Base-by-base conservation (phyloP, 73 alveolate genomes). In the Paramecium sonneborni region DNA sequence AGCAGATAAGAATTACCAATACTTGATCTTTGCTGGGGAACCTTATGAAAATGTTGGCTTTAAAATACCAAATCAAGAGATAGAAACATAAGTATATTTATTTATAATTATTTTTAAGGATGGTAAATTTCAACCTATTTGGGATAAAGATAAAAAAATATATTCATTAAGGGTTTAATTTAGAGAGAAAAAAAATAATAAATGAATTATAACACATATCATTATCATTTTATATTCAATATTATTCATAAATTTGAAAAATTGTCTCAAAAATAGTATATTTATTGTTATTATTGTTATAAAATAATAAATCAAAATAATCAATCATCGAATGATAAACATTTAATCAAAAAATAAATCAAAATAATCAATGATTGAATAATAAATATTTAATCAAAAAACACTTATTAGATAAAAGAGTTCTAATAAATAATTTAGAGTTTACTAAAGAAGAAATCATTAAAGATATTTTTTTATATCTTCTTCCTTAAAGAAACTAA, bases 1-100 rank as follows among this genome's bases (percentile, higher is more conserved):
- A 35, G 95, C 95, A 23, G 98, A 95, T 85, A 97, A 93, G 52
- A 97, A 96, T 62, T 99, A 97, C 93, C 98, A 99, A 92, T 99
- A 99, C 93, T 91, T 99, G 76, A 96, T 99, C n/a, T 97, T 98
- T 76, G 99, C 99, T 18, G 99, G 99, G 30, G 99, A 98, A 92
- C 99, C 99, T 6, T 99, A 98, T 92, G 99, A 99, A 90, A 99
- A 98, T 85, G 94, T 99, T 44, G 90, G 85, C 2, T 88, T 88
- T 48, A 88, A 88, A 44, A 88, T 88, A 14, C 94, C 94, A 6
- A 88, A 88, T 48, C 44, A 34, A 46, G 94, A 88, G 48, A 88
- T 88, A 15, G 94, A 88, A 32, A 88, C 87, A n/a, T 58, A 41
- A 20, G 86, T 72, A 72, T 72, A 3, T 37, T 1, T 28, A 58